Base-by-base conservation (phyloP, 2,329 filamentous ascomycete species). In the Westerdykella ornata region DNA sequence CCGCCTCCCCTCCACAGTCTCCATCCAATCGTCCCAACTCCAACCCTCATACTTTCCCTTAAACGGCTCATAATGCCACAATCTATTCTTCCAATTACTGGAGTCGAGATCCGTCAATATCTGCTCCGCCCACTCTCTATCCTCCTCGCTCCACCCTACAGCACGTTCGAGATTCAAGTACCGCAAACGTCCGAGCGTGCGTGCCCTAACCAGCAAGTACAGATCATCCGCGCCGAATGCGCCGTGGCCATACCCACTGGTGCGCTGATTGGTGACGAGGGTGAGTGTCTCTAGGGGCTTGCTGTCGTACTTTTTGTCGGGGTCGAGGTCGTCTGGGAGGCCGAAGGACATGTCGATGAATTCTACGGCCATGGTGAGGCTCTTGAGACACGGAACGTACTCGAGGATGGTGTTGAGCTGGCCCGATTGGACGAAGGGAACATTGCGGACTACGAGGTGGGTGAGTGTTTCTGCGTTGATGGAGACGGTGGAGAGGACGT, bases 261-360 rank as follows among this genome's bases (percentile, higher is more conserved):
- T 62, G 22, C 22, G 22, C 7, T 26, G 8, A 11, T 26, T 26
- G 17, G 63, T 65, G 0, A 68, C 64, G 13, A 73, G 57, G 13
- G 67, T 64, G 7, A 73, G 57, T 0, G 42, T 53, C 26, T 63
- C 55, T 2, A 73, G 52, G 1, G 67, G 59, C 17, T 63, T 60
- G 5, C 59, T 43, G 3, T 50, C 39, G 6, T 16, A 14, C 59
- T 57, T 62, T 14, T 39, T 42, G 0, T 19, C 17, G 0, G 51
- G 33, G 0, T 38, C 29, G 38, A 53, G 62, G 15, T 45, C 45
- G 0, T 17, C 3, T 0, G 58, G 58, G 45, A 54, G 48, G 3
- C 51, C 67, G 48, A 73, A 70, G 32, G 67, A 46, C 7, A 57
- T 49, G 60, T 68, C 54, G 38, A 74, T 68, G 54, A 72, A 74